Evolutionary conservation across 2,329 filamentous ascomycete species (phyloP).

Genomic region (Monilinia fructicola): DNA sequence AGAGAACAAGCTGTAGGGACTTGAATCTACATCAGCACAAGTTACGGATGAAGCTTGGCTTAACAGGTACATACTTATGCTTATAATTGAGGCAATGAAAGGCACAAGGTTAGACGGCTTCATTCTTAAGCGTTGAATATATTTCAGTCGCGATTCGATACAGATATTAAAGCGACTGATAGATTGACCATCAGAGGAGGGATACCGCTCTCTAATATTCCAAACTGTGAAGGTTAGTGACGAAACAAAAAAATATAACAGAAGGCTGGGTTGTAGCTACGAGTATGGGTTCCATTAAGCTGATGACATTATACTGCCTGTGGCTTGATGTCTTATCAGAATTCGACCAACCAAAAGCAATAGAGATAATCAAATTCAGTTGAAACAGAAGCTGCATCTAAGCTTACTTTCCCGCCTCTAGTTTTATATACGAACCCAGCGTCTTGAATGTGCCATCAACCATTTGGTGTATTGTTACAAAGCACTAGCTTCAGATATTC

Average conservation of each 20-base stretch:
- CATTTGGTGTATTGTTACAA: neutral
- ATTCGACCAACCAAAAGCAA: conserved; percentile 5
- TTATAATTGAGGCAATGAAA: neutral
- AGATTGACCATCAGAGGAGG: neutral
- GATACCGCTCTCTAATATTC: neutral
- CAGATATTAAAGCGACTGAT: neutral
- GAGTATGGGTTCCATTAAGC: neutral
- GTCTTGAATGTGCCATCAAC: neutral
- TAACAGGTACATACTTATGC: conserved; percentile 7
- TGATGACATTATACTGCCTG: neutral
- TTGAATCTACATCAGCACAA: neutral
- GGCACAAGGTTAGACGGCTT: neutral
- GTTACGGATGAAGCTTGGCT: neutral
- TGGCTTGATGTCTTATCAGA: neutral
- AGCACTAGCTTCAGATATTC: neutral
- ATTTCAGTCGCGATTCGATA: neutral
- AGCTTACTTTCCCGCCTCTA: neutral
- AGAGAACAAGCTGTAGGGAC: conserved; percentile 28
- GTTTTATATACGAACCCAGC: neutral
- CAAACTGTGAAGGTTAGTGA: neutral
- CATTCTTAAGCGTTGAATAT: neutral
- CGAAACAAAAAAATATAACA: neutral
- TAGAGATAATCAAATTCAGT: neutral
- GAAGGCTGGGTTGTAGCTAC: neutral
- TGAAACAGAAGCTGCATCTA: conserved; percentile 11